Base-by-base conservation (phyloP, 805 yeast species). In the Candida awuae region DNA sequence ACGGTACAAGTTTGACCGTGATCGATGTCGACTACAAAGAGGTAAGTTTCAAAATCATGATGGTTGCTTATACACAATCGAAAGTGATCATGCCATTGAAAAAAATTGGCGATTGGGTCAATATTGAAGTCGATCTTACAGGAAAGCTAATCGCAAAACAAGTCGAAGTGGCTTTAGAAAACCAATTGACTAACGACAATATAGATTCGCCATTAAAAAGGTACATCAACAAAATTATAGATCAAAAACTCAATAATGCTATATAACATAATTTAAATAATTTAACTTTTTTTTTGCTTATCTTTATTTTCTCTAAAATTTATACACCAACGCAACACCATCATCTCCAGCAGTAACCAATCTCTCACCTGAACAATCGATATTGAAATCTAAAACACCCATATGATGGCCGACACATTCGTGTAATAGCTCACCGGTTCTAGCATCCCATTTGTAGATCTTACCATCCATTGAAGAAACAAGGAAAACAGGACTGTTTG, bases 291-390 rank as follows among this genome's bases (percentile, higher is more conserved):
- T n/a, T n/a, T n/a, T n/a, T n/a, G n/a, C n/a, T n/a, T n/a, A n/a
- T n/a, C n/a, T n/a, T n/a, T 22, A 10, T 25, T 25, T 25, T 8
- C 4, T 29, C 34, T 47, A 54, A 17, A 58, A 26, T 17, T 69
- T 67, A 51, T 77, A 87, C 9, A 90, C 74, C 47, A 90, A 66
- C 10, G 94, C 76, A 23, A 92, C 96, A 49, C 95, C 95, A 61
- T 92, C 98, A 59, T 92, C 98, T 47, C 97, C 97, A 12, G 96
- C 98, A 16, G 97, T 85, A 27, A 87, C 71, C 32, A 92, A 54
- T 56, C 80, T 78, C 37, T 71, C 69, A 20, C 86, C 90, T 33
- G 73, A 63, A 29, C 75, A 77, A 41, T 77, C 73, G 31, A 80
- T 55, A 15, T 81, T 77, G 56, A 92, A 90, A 52, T 86, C 97